phyloP scores from a whole-genome alignment of 768 basidiomycete species.

The Kwoniella dendrophila region DNA sequence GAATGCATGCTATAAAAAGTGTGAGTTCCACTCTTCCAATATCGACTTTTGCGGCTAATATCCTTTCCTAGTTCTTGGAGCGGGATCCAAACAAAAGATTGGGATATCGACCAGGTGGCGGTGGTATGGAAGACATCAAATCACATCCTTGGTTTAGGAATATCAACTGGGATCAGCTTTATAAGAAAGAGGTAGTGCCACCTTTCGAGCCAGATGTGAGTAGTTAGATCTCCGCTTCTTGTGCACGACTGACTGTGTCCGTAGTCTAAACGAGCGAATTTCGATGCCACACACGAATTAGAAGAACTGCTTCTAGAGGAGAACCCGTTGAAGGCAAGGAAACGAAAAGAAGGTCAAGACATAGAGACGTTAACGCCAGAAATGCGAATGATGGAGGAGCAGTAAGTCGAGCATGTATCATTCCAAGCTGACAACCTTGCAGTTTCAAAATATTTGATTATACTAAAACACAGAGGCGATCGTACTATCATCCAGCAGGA shows the following conservation, averaged over 20 bases:
- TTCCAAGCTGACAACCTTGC: conserved; percentile 3
- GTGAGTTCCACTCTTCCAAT: conserved; percentile 62
- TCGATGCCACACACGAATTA: conserved; percentile 96
- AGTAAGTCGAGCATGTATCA: conserved; percentile 61
- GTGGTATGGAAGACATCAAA: conserved; percentile 77
- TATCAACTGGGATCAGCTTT: conserved; percentile 78
- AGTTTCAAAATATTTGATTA: conserved; percentile 93
- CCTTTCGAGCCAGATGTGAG: conserved; percentile 91
- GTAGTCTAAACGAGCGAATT: conserved; percentile 98
- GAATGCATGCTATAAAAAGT: conserved; percentile 75
- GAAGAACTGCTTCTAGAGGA: conserved; percentile 95
- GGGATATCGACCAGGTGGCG: conserved; percentile 73
- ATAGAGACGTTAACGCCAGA: conserved; percentile 81
- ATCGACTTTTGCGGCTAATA: background rate
- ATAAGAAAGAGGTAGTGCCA: conserved; percentile 66
- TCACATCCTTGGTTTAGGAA: conserved; percentile 79
- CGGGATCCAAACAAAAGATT: conserved; percentile 78
- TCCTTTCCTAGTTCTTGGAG: conserved; percentile 71
- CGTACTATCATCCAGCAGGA: conserved; percentile 76
- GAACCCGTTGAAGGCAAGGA: conserved; percentile 92
- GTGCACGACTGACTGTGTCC: conserved; percentile 10
- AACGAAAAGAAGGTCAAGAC: conserved; percentile 87
- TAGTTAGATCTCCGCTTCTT: conserved; percentile 36
- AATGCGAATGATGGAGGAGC: conserved; percentile 98
- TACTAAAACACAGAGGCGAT: conserved; percentile 84